Base-by-base conservation (phyloP, 2,329 filamentous ascomycete genomes). In the Fusarium sp. region DNA sequence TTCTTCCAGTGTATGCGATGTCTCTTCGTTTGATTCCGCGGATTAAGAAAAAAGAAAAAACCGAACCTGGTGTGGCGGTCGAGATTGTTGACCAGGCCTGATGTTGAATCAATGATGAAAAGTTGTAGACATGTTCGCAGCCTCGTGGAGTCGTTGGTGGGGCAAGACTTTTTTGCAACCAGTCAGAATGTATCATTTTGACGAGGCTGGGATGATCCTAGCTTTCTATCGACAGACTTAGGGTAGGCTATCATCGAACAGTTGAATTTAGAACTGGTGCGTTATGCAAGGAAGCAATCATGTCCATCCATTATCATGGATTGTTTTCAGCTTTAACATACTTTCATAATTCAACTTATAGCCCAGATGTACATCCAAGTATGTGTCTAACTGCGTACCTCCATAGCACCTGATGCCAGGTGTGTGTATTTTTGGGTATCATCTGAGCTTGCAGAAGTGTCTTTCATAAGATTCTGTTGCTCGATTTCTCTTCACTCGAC, bases 81-180 rank as follows among this genome's bases (percentile, higher is more conserved):
- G 44, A 40, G n/a, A 11, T 42, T 55, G 20, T 45, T 53, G 32
- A 38, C 14, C 15, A 27, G 30, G 15, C 30, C 18, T 47, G 40
- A 42, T 29, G 45, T 32, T 29, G 51, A 38, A 43, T 52, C 32
- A 43, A 70, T 62, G 52, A 72, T 71, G 60, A 76, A 75, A 75
- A 76, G 75, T 77, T 77, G 66, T 32, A 72, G 62, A 70, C 55
- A 66, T 54, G 27, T 18, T 34, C 22, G 47, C 71, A 77, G 76
- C 76, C 76, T 77, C 66, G 69, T 72, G 60, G 56, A 44, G 60
- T 46, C 18, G 16, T 18, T 12, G 14, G 54, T 67, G 57, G 69
- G 52, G 45, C n/a, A 4, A n/a, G 7, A 11, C 38, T 22, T 2
- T 29, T 7, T 25, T 65, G 24, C 51, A 20, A 8, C 73, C 73